These are phyloP conservation scores for Tritrichomonas musculus DNA, from an alignment of 208 protist genomes.

Conservation along the genomic window DNA sequence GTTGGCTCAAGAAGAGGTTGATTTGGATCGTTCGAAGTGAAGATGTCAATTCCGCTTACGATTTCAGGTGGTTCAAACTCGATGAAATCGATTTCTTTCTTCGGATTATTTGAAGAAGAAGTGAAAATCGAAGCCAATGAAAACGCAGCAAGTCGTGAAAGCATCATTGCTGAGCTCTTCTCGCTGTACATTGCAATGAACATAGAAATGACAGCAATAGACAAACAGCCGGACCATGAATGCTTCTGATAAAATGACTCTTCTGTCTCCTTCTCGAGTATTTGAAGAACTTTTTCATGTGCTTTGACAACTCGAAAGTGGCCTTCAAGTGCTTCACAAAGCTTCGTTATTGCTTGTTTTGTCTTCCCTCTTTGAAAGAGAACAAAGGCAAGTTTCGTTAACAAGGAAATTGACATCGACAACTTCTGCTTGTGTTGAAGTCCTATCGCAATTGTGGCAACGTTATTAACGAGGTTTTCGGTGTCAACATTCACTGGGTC, in stretches of 20 bases:
- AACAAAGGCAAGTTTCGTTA: not conserved
- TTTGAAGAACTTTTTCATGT: constrained; percentile 19
- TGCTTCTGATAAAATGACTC: constrained; percentile 8
- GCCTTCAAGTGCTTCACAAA: not conserved
- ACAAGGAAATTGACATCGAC: not conserved
- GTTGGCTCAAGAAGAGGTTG: not conserved
- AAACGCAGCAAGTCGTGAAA: not conserved
- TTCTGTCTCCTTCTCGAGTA: not conserved
- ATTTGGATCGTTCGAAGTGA: not conserved
- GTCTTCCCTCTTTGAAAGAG: not conserved
- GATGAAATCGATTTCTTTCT: not conserved
- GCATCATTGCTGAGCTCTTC: not conserved
- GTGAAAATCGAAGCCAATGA: not conserved
- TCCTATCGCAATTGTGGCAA: not conserved
- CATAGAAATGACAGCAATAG: not conserved
- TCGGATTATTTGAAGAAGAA: not conserved
- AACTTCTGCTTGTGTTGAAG: constrained; percentile 25
- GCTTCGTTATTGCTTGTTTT: not conserved
- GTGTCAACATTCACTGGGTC: not conserved
- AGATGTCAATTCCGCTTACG: not conserved
- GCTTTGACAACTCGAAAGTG: not conserved
- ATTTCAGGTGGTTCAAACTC: constrained; percentile 19
- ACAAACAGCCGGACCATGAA: not conserved
- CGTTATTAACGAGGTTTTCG: not conserved
- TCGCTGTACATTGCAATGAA: not conserved